Evolutionary conservation across 371 early-diverging fungal genomes (phyloP).

Genomic region (Mucor sp.): DNA sequence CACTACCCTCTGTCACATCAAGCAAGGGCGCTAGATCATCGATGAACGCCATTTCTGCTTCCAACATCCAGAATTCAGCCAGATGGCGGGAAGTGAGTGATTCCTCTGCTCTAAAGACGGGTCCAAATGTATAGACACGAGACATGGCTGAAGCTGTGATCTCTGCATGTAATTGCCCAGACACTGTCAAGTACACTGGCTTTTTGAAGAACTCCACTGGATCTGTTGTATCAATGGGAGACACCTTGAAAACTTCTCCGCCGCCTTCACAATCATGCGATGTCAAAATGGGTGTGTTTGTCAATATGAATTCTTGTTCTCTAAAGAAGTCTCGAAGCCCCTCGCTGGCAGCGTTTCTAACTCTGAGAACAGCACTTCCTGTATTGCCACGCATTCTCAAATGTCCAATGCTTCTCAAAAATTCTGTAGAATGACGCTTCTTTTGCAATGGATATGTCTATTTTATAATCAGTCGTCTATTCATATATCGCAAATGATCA

Average conservation of each 20-base stretch:
- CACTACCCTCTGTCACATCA: constrained; percentile 60
- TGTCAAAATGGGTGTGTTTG: constrained; percentile 87
- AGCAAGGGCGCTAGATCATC: constrained; percentile 53
- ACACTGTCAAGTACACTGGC: constrained; percentile 84
- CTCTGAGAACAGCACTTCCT: constrained; percentile 71
- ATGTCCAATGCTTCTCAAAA: constrained; percentile 78
- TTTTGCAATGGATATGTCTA: constrained; percentile 89
- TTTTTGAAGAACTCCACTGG: constrained; percentile 74
- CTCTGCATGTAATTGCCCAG: constrained; percentile 90
- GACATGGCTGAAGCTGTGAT: constrained; percentile 73
- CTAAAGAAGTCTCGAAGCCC: constrained; percentile 78
- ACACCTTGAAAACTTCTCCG: constrained; percentile 83
- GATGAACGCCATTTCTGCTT: constrained; percentile 87
- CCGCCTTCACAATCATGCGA: constrained; percentile 93
- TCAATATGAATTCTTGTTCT: constrained; percentile 73
- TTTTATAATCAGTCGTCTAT: background rate
- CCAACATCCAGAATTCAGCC: constrained; percentile 96
- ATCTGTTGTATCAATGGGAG: constrained; percentile 28
- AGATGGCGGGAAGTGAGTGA: constrained; percentile 85
- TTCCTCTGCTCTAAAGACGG: constrained; percentile 89
- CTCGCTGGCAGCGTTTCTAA: constrained; percentile 66
- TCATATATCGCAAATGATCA: background rate
- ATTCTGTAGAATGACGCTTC: constrained; percentile 79
- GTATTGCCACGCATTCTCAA: constrained; percentile 80
- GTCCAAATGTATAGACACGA: constrained; percentile 87